phyloP scores from a whole-genome alignment of 169 alveolate species.

The Eimeria tenella region DNA sequence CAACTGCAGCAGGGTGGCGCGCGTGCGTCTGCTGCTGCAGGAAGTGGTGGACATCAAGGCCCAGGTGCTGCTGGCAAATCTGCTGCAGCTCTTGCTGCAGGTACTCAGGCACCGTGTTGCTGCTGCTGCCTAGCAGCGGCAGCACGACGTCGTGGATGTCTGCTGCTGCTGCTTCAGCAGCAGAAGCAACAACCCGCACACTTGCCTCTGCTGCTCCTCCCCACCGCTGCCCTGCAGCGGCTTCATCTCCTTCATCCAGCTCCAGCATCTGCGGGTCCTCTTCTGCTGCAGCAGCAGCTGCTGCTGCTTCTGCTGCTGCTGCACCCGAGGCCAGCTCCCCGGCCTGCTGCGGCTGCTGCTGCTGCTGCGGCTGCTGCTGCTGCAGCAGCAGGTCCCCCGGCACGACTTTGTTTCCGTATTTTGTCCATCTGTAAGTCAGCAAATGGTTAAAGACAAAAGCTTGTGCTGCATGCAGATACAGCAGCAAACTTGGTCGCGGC shows the following conservation, averaged over 20 bases:
- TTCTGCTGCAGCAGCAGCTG: background rate
- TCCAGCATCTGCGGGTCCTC: background rate
- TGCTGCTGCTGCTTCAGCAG: slow-evolving; percentile 1
- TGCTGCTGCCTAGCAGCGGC: slow-evolving; percentile 71
- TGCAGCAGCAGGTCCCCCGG: slow-evolving; percentile 47
- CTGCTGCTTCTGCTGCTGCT: background rate
- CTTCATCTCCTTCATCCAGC: background rate
- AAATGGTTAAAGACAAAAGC: slow-evolving; percentile 20
- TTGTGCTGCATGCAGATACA: slow-evolving; percentile 62
- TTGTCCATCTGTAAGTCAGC: slow-evolving; percentile 17
- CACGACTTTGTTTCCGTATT: background rate
- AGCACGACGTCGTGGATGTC: slow-evolving; percentile 62
- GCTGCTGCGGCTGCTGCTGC: background rate
- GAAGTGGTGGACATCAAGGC: background rate
- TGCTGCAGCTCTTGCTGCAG: background rate
- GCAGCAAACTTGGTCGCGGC: slow-evolving; percentile 8
- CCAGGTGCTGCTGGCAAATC: background rate
- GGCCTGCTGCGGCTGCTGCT: background rate
- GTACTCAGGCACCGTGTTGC: background rate
- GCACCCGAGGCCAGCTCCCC: background rate
- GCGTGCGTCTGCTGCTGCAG: background rate
- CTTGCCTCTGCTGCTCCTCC: background rate
- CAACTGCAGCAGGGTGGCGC: too few relatives aligned
- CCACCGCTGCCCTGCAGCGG: background rate
- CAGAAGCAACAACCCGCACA: slow-evolving; percentile 9